Conservation (phyloP, 2,329 filamentous ascomycete genomes). For the Xylariaceae sp. region DNA sequence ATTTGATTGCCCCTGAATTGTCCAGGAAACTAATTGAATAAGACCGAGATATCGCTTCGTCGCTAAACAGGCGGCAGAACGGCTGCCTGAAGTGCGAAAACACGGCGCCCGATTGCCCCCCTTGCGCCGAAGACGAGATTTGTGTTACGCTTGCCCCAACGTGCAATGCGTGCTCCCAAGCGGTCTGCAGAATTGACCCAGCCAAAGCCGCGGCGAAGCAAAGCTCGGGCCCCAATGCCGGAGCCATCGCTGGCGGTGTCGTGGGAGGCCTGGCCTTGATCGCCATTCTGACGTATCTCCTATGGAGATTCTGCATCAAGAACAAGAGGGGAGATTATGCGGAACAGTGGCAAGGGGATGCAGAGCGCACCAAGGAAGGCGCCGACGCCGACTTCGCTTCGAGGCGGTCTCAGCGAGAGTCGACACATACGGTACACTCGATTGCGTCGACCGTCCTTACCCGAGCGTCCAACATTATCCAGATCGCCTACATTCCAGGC, state of each 20-base stretch:
- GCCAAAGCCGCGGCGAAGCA: slow-evolving; percentile 11
- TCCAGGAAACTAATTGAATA: slow-evolving; percentile 17
- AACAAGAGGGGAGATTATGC: slow-evolving; percentile 61
- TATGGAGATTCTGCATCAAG: slow-evolving; percentile 87
- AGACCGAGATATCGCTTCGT: slow-evolving; percentile 22
- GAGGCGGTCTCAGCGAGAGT: slow-evolving; percentile 61
- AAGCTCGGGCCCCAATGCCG: slow-evolving; percentile 56
- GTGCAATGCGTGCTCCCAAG: slow-evolving; percentile 43
- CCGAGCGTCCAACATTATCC: slow-evolving; percentile 95
- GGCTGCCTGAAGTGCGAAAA: slow-evolving; percentile 44
- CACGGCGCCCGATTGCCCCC: slow-evolving; percentile 39
- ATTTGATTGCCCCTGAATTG: too few relatives aligned
- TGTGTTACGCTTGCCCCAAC: slow-evolving; percentile 43
- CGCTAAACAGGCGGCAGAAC: slow-evolving; percentile 36
- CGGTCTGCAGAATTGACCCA: slow-evolving; percentile 39
- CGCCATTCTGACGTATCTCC: slow-evolving; percentile 67
- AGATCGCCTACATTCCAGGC: slow-evolving; percentile 97
- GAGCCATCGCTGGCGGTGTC: slow-evolving; percentile 87
- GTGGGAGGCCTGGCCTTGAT: slow-evolving; percentile 76
- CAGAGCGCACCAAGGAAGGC: slow-evolving; percentile 45
- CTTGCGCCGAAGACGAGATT: slow-evolving; percentile 36
- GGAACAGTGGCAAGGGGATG: slow-evolving; percentile 48
- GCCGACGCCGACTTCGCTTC: slow-evolving; percentile 30
- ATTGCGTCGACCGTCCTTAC: slow-evolving; percentile 95
- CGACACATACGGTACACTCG: slow-evolving; percentile 80